Evolutionary conservation across 352 stramenopile genomes (phyloP).

Genomic region (Phytophthora aleatoria): DNA sequence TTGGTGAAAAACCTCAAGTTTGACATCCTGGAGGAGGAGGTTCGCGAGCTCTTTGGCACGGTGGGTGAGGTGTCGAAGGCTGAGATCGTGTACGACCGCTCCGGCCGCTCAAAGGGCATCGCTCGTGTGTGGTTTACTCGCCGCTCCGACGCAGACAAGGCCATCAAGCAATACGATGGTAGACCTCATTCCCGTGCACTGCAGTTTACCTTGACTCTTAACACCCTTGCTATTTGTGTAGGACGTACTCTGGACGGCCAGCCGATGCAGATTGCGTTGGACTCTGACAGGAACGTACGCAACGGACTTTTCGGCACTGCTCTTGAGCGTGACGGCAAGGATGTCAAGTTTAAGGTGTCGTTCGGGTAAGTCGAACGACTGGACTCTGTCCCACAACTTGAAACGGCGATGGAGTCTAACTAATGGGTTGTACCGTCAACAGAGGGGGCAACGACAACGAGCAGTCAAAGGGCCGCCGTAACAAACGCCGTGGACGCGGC

Average conservation of each 20-base stretch:
- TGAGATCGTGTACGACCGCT: constrained; percentile 86
- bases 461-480: constrained; percentile 46
- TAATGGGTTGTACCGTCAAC: background rate
- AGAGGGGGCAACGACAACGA: constrained; percentile 40
- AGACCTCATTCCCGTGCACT: background rate
- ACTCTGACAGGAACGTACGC: constrained; percentile 74
- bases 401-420: constrained; percentile 1
- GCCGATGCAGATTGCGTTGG: constrained; percentile 76
- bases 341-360: constrained; percentile 84
- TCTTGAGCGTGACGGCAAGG: constrained; percentile 58
- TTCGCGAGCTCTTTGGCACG: constrained; percentile 79
- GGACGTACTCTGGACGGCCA: constrained; percentile 76
- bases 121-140: constrained; percentile 79
- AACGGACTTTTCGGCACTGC: constrained; percentile 81
- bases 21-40: constrained; percentile 83
- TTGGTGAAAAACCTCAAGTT: constrained; percentile 87
- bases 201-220: background rate
- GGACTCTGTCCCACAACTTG: background rate
- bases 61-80: constrained; percentile 78
- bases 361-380: constrained; percentile 49
- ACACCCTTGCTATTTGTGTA: constrained; percentile 17
- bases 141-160: constrained; percentile 72
- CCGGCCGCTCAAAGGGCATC: constrained; percentile 80
- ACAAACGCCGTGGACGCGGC: constrained; percentile 48
- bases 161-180: constrained; percentile 88